Evolutionary conservation across 2,329 filamentous ascomycete genomes (phyloP), one percentile per base, ranked within the genome.

Genomic region (Epichloe uncinata): DNA sequence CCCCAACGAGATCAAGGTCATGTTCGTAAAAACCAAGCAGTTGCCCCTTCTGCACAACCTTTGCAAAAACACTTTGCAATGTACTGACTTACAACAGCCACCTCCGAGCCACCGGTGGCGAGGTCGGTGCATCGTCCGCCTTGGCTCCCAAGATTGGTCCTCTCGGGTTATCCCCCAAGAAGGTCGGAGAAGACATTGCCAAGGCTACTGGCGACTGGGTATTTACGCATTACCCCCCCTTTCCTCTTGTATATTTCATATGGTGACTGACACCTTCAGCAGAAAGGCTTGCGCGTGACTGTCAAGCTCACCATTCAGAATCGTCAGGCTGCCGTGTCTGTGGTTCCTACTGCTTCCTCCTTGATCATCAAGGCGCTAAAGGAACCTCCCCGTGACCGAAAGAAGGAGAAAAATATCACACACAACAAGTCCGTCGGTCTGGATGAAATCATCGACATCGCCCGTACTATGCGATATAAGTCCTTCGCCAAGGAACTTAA

Each of bases 351-450:
- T 53, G 93, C 93, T 57, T 97, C 91, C 20, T 95, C 93, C 51
- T 85, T 98, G 58, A 87, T 98, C 75, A 97, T 98, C 79, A 93
- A 89, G 77, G 93, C 93, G 55, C 81, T 98, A 62, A 98, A 98
- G 82, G 93, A 98, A 80, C 93, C 93, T 60, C 93, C 93, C 56
- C 86, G 93, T 64, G 93, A 98, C 77, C 85, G 93, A 67, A 97
- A 98, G 84, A 98, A 98, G 88, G 91, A 97, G 81, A 98, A 98
- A 85, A 97, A 98, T 81, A 97, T 98, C 77, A 97, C 97, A 84
- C 93, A 98, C 82, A 87, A 79, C 78, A 97, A 97, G 84, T 96
- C 89, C 50, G 81, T 98, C 62, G 76, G 86, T 60, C 78, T 98
- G 26, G 93, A 97, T 61, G 93, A 97, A 72, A 89, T 97, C 68